Evolutionary conservation across 495 filamentous ascomycete species (phyloP).

Genomic region (Penicillium diatomitis): DNA sequence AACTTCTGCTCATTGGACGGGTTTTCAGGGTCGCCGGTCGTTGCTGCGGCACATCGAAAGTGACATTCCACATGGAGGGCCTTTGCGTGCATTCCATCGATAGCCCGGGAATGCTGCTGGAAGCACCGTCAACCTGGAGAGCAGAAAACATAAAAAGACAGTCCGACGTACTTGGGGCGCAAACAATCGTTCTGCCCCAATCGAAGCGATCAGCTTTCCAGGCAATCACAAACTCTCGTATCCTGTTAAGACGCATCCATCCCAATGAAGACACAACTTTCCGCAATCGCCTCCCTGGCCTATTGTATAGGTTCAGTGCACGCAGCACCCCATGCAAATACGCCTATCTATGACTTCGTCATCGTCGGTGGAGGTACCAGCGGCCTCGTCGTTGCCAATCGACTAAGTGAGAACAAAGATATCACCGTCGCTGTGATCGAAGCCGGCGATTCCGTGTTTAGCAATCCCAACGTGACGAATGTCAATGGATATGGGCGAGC

Average conservation of each 20-base stretch:
- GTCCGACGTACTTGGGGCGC: not conserved
- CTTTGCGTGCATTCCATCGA: not conserved
- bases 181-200: not conserved
- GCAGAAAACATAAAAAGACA: not conserved
- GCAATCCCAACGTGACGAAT: slow-evolving; percentile 43
- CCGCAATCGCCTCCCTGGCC: not conserved
- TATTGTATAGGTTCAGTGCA: slow-evolving; percentile 5
- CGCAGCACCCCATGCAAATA: slow-evolving; percentile 3
- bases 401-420: slow-evolving; percentile 37
- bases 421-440: slow-evolving; percentile 44
- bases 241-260: not conserved
- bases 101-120: not conserved
- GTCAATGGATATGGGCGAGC: slow-evolving; percentile 25
- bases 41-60: not conserved
- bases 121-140: not conserved
- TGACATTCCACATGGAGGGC: not conserved
- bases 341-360: slow-evolving; percentile 28
- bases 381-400: slow-evolving; percentile 42
- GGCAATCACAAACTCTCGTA: no score
- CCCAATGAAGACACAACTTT: slow-evolving; percentile 1
- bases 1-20: not conserved
- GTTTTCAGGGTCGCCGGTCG: not conserved
- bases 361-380: slow-evolving; percentile 44
- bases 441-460: slow-evolving; percentile 39
- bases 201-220: not conserved